These are phyloP conservation scores for Yamadazyma friedrichii DNA, from an alignment of 1,139 yeast genomes.

Conservation along the genomic window DNA sequence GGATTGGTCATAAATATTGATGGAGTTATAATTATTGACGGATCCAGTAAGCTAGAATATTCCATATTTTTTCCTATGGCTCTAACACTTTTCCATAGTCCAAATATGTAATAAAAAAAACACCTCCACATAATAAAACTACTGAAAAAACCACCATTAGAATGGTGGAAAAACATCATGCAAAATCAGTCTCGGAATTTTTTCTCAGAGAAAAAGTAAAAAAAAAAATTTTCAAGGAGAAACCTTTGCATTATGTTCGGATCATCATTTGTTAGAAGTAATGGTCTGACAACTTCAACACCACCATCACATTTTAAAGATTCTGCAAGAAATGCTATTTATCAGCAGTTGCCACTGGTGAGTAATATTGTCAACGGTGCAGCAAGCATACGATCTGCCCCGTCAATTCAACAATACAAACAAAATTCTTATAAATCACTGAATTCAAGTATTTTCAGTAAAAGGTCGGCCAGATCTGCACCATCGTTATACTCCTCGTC, in stretches of 20 bases:
- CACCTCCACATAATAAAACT: not conserved
- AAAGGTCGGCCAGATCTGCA: conserved; percentile 42
- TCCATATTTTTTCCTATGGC: conserved; percentile 1
- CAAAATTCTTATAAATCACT: conserved; percentile 22
- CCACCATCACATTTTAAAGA: conserved; percentile 44
- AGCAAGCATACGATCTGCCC: conserved; percentile 19
- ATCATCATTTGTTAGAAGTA: conserved; percentile 34
- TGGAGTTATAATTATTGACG: not conserved
- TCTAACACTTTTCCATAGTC: not conserved
- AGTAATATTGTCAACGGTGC: conserved; percentile 22
- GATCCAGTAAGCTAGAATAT: not conserved
- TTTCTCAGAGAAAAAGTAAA: not conserved
- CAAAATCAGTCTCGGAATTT: not conserved
- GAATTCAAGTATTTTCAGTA: conserved; percentile 36
- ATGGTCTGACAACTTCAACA: conserved; percentile 29
- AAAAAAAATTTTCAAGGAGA: conserved; percentile 12
- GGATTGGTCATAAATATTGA: not conserved
- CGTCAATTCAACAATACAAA: conserved; percentile 16
- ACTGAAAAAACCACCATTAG: not conserved
- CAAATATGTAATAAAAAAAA: not conserved
- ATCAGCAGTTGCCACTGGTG: conserved; percentile 40
- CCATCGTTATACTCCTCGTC: conserved; percentile 44
- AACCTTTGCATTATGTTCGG: conserved; percentile 32
- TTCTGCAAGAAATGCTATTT: conserved; percentile 47
- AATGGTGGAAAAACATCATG: not conserved